Evolutionary conservation across 1,284 basidiomycete genomes (phyloP), one percentile per base, ranked within the genome.

Genomic region (Naganishia sp.): DNA sequence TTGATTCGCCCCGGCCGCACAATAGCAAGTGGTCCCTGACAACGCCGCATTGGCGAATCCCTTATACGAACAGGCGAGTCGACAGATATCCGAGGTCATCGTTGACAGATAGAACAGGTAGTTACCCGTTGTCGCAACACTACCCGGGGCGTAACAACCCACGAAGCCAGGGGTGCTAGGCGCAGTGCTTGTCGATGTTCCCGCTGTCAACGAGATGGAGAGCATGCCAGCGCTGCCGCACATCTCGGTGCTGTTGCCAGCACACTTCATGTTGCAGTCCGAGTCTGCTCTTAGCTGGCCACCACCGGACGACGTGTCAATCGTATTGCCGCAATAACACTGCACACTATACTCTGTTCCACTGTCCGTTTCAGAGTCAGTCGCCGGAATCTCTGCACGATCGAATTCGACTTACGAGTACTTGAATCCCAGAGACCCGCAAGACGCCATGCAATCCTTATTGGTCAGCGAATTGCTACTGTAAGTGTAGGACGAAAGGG

Each of bases 141-240:
- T 21, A 48, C 45, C 57, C 9, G 21, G 49, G 16, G 57, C 57
- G 44, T 46, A 48, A 39, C 57, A 60, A 36, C 57, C 57, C 13
- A 48, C 28, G 25, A 36, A 60, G 1, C 57, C 57, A 18, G 16
- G 28, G 31, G 25, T 28, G 13, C 21, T 15, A 1, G 49, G 23
- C 5, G 21, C 23, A 15, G 21, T 28, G 7, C 21, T 23, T 10
- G 21, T 31, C 2, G 53, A 13, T 3, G 59, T 48, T 31, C 36
- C 60, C 16, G 72, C 67, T 21, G 70, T 68, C 63, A 74, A 71
- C 67, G 63, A 72, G 23, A 75, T 55, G 56, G 70, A 69, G 55
- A 70, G 67, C 25, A 65, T 49, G 52, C 70, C 70, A n/a, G 33
- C 45, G 6, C 64, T 72, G 23, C 75, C 75, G 63, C 75, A 77